Conservation (phyloP, 345 rosid genomes). For the Citrus inodora region DNA sequence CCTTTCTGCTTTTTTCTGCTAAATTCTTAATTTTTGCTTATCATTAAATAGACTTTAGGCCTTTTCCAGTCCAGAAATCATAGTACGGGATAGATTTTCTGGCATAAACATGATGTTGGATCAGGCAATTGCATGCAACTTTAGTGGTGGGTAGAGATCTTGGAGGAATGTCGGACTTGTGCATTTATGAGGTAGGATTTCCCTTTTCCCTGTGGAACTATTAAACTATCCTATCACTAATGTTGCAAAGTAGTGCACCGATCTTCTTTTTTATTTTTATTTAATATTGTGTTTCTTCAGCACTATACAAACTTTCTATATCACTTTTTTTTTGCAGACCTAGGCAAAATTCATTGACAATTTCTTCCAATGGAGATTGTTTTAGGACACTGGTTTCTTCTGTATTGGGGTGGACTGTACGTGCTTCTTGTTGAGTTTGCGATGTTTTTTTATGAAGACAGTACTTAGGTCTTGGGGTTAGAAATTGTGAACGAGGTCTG, state of each 20-base stretch:
- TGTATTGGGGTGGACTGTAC: too few relatives aligned
- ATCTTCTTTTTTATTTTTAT: too few relatives aligned
- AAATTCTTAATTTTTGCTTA: background rate
- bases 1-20: background rate
- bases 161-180: conserved; percentile 72
- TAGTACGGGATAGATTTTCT: conserved; percentile 27
- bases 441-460: background rate
- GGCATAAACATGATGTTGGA: conserved; percentile 38
- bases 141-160: conserved; percentile 55
- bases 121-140: conserved; percentile 33
- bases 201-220: background rate
- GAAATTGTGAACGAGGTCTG: background rate
- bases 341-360: too few relatives aligned
- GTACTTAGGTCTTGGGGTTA: background rate
- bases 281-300: too few relatives aligned
- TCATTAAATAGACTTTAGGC: background rate
- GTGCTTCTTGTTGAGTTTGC: background rate
- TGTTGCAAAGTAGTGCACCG: too few relatives aligned
- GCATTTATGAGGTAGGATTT: conserved; percentile 55
- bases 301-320: too few relatives aligned
- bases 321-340: too few relatives aligned
- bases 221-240: too few relatives aligned
- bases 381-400: too few relatives aligned
- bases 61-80: conserved; percentile 33
- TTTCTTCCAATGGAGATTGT: too few relatives aligned